Evolutionary conservation across 2,329 filamentous ascomycete genomes (phyloP), one percentile per base, ranked within the genome.

Genomic region (Colletotrichum graminicola): DNA sequence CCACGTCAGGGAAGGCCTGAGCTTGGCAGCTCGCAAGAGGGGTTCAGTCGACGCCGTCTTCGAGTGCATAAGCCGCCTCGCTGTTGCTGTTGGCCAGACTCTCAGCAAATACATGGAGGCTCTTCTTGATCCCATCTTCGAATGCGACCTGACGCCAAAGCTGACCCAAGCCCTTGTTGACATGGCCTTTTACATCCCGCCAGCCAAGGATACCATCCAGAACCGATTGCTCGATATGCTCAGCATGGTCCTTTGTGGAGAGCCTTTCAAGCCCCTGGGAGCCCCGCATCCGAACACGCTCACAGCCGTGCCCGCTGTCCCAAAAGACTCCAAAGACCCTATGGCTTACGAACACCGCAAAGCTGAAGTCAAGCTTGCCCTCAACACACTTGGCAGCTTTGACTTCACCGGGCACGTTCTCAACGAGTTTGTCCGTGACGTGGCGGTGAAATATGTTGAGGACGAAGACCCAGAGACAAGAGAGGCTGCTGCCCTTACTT

Each of bases 61-160:
- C 77, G 94, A 97, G 81, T 99, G 96, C 81, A 97, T 99, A 79
- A 99, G 97, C 80, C 95, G 97, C 84, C 89, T 99, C 63, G 94
- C 96, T 0, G 92, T 97, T 56, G 96, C 96, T 3, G 96, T 98
- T 39, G 96, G 96, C 1, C 96, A 99, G 83, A 96, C 95, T 0
- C 86, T 99, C 64, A 98, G 94, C 87, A 99, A 98, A 82, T 98
- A 98, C 79, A 98, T 99, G 91, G 95, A 98, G 79, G 93, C 95
- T 16, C 85, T 99, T 36, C 88, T 99, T 12, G 95, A 98, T 76
- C 95, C 97, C 14, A 98, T 99, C 71, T 99, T 99, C 81, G 95
- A 94, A 21, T 99, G 96, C 79, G 96, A 97, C 60, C 86, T 99
- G 63, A 98, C 94, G 47, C 93, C 95, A 67, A 96, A 97, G 75